phyloP scores from a whole-genome alignment of 2,329 filamentous ascomycete species.

The Cordyceps cateniannulata region DNA sequence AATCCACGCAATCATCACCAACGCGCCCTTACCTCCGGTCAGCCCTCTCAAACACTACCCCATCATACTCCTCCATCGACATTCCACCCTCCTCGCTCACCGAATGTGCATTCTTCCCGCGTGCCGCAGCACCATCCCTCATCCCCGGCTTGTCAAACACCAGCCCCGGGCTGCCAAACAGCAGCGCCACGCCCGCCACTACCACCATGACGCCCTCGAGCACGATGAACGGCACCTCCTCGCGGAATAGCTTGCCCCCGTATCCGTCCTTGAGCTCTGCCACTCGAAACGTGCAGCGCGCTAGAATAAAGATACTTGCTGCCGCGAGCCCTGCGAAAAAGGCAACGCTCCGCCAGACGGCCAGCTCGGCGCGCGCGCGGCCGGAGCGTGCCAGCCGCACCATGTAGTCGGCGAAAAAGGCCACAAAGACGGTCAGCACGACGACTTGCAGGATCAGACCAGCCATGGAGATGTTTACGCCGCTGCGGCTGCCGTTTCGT shows the following conservation, averaged over 20 bases:
- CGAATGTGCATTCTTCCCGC: conserved; percentile 12
- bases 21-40: not conserved
- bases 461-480: conserved; percentile 35
- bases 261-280: conserved; percentile 61
- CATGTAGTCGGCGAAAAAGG: conserved; percentile 44
- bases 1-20: not conserved
- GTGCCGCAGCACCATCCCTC: no score
- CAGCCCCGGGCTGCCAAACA: conserved; percentile 36
- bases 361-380: conserved; percentile 16
- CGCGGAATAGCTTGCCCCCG: conserved; percentile 28
- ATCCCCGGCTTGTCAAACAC: conserved; percentile 24
- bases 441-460: conserved; percentile 55
- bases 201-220: conserved; percentile 24
- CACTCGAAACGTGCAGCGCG: conserved; percentile 58
- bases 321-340: conserved; percentile 49
- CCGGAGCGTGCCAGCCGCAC: conserved; percentile 31
- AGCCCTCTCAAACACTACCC: not conserved
- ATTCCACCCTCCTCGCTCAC: conserved; percentile 22
- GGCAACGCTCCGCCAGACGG: conserved; percentile 24
- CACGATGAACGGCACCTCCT: conserved; percentile 2
- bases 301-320: conserved; percentile 53
- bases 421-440: conserved; percentile 46
- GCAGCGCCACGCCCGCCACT: conserved; percentile 30
- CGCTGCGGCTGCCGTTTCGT: conserved; percentile 31
- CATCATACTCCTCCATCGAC: not conserved